Evolutionary conservation across 2,329 filamentous ascomycete species (phyloP).

Genomic region (Lecanosticta acicola): DNA sequence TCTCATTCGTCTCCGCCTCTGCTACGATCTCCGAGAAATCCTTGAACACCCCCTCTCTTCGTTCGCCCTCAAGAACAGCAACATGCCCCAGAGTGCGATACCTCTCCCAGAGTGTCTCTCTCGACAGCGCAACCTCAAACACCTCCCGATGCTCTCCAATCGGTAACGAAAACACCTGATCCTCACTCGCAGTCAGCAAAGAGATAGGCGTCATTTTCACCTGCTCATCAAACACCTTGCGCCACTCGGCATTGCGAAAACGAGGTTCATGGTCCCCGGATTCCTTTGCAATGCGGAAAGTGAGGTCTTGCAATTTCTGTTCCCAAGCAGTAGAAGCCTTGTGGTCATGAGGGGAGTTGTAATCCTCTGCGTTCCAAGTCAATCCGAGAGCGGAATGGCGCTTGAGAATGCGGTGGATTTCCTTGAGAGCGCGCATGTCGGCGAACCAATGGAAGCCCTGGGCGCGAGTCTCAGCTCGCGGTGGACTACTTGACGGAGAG

Average conservation of each 20-base stretch:
- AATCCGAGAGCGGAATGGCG: slow-evolving; percentile 57
- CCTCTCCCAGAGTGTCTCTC: slow-evolving; percentile 59
- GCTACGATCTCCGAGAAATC: slow-evolving; percentile 53
- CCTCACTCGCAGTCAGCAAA: slow-evolving; percentile 32
- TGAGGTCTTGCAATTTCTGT: slow-evolving; percentile 54
- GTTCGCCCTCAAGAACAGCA: slow-evolving; percentile 50
- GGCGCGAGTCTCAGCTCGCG: slow-evolving; percentile 12
- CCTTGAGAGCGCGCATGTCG: slow-evolving; percentile 54
- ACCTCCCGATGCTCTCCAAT: slow-evolving; percentile 52
- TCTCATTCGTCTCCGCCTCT: slow-evolving; percentile 52
- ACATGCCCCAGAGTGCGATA: slow-evolving; percentile 64
- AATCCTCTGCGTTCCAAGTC: slow-evolving; percentile 55
- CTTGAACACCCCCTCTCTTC: slow-evolving; percentile 45
- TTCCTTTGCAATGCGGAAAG: slow-evolving; percentile 51
- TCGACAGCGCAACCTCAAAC: slow-evolving; percentile 55
- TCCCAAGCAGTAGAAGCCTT: slow-evolving; percentile 57
- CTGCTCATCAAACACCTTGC: slow-evolving; percentile 58
- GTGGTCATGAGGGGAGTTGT: slow-evolving; percentile 59
- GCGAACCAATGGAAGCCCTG: slow-evolving; percentile 57
- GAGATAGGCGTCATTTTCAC: slow-evolving; percentile 48
- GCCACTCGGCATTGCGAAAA: slow-evolving; percentile 62
- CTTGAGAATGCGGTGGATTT: slow-evolving; percentile 62
- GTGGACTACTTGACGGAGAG: not conserved
- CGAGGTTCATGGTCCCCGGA: slow-evolving; percentile 55
- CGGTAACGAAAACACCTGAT: slow-evolving; percentile 57